Evolutionary conservation across 106 monocot species (phyloP), one percentile per base, ranked within the genome.

Genomic region (Acanthochlamys bracteata): DNA sequence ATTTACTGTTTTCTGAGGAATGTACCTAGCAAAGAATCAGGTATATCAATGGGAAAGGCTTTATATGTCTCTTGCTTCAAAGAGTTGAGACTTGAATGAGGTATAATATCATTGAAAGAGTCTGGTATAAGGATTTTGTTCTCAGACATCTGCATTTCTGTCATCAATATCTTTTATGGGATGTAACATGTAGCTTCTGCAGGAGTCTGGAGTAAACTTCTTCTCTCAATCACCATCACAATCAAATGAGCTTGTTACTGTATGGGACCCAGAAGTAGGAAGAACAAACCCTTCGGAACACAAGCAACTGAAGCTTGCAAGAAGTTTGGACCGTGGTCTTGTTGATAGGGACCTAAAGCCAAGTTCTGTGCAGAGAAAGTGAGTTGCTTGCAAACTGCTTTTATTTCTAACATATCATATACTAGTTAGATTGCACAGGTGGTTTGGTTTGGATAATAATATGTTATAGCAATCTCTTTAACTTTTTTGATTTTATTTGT

Each of bases 251-350:
- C 90, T 96, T 78, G 95, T 96, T 47, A 83, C 73, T 51, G 87
- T 96, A 51, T 96, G 95, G 95, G 95, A 96, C 77, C 95, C 95
- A 53, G 95, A 96, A 78, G 82, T 96, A 19, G 90, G 90, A 60
- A 84, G 84, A 70, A 88, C 68, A 70, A 96, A 96, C 79, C 95
- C 95, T 69, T 90, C 90, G n/a, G 95, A 96, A 76, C 90, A 90
- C 71, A 96, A 96, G 65, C 95, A 96, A 67, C 76, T 91, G 47
- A 96, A 96, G 74, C 86, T 96, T 54, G 95, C 95, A 49, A 84
- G 95, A 61, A 96, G 95, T 68, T 83, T 96, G 75, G 79, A 84
- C 49, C 87, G 95, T 69, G 95, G 86, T 17, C 76, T 89, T 53
- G 82, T 96, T 66, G 95, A 96, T 70, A 84, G 74, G 60, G 90